Evolutionary conservation across 805 yeast genomes (phyloP).

Genomic region (Wickerhamiella slavikovae): DNA sequence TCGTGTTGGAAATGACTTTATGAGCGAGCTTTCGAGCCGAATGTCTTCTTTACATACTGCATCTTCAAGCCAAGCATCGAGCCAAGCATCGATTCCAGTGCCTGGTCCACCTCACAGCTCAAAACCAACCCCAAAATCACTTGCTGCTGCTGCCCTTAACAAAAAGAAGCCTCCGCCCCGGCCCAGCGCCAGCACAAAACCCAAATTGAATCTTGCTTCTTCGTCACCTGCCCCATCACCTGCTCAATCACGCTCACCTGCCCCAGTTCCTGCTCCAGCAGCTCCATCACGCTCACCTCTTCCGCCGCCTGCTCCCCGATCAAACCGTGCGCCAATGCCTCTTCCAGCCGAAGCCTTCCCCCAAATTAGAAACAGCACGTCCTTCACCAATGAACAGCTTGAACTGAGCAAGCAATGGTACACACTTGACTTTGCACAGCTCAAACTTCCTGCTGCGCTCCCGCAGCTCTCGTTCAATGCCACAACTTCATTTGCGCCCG

Average conservation of each 20-base stretch:
- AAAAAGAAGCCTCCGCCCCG: conserved; percentile 11
- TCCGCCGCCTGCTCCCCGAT: conserved; percentile 1
- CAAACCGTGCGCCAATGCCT: conserved; percentile 3
- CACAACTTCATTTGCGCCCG: conserved; percentile 8
- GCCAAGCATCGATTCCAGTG: no score
- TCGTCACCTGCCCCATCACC: conserved; percentile 3
- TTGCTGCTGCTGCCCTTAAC: conserved; percentile 3
- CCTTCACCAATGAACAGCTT: conserved; percentile 6
- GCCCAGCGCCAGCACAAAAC: conserved; percentile 5
- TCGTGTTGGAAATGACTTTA: neutral
- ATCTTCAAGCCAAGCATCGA: no score
- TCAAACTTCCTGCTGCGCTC: conserved; percentile 5
- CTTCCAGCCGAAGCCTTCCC: conserved; percentile 2
- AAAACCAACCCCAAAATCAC: neutral
- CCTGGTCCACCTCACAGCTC: no score
- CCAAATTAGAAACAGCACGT: no score
- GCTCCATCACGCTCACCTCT: neutral
- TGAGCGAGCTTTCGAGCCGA: neutral
- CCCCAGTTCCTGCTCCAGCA: neutral
- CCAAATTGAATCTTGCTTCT: neutral
- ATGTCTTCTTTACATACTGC: neutral
- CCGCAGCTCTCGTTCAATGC: conserved; percentile 11
- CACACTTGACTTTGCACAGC: conserved; percentile 5
- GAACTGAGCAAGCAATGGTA: conserved; percentile 13
- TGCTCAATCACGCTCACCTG: neutral